A percentile compares a stretch with the other conserved stretches of the same genome.
Conservation (phyloP, 2,329 filamentous ascomycete genomes). For the Biscogniauxia mediterranea region DNA sequence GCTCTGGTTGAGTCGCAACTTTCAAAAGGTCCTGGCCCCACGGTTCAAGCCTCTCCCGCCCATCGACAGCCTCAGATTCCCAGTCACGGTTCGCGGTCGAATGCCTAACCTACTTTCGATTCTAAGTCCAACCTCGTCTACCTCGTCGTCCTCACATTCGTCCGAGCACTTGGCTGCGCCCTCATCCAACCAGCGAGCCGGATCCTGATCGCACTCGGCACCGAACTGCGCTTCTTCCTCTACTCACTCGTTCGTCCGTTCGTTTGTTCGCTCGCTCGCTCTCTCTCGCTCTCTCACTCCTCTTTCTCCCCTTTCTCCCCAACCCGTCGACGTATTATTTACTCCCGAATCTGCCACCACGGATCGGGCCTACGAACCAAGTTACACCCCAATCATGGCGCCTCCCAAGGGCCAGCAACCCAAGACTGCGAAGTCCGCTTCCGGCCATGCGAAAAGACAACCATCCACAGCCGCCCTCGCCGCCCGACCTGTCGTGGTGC, state of each 20-base stretch:
- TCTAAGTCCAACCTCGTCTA: background rate
- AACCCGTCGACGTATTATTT: background rate
- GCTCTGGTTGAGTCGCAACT: constrained; percentile 29
- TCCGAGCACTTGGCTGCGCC: too few relatives aligned
- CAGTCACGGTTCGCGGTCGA: constrained; percentile 14
- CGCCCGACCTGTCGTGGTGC: constrained; percentile 27
- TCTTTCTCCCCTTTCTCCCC: constrained; percentile 4
- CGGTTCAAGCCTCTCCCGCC: constrained; percentile 4
- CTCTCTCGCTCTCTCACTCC: constrained; percentile 1
- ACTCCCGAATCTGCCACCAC: constrained; percentile 1
- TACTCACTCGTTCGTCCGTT: constrained; percentile 4
- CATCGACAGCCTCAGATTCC: background rate
- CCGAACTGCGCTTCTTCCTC: background rate
- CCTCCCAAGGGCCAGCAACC: constrained; percentile 27
- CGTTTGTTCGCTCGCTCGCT: background rate
- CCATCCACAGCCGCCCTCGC: constrained; percentile 11
- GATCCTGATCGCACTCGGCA: constrained; percentile 20
- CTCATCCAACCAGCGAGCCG: constrained; percentile 16
- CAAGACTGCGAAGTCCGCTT: constrained; percentile 24
- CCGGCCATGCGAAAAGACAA: constrained; percentile 27
- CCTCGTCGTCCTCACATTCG: too few relatives aligned
- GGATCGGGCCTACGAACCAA: background rate
- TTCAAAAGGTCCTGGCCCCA: constrained; percentile 21
- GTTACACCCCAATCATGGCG: constrained; percentile 26
- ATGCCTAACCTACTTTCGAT: constrained; percentile 16